phyloP scores from a whole-genome alignment of 768 basidiomycete genomes.

The Amanita subjunquillea region DNA sequence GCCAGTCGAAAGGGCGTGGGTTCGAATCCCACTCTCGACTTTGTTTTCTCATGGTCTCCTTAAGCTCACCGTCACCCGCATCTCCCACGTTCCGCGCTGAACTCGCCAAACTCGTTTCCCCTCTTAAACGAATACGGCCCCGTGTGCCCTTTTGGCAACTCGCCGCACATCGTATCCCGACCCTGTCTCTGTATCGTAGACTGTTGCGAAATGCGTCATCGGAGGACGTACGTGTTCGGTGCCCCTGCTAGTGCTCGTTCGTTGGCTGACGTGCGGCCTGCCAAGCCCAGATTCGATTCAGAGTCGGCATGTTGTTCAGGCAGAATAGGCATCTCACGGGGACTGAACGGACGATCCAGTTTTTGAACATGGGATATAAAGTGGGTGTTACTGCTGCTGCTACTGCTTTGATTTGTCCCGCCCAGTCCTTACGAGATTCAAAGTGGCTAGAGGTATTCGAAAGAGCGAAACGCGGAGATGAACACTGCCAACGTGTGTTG shows the following conservation, averaged over 20 bases:
- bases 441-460: conserved; percentile 56
- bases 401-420: no score
- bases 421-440: neutral
- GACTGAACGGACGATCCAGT: conserved; percentile 32
- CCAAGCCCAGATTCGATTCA: conserved; percentile 41
- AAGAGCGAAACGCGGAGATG: conserved; percentile 44
- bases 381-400: conserved; percentile 24
- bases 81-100: conserved; percentile 42
- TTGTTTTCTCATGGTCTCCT: neutral
- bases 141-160: conserved; percentile 60
- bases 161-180: conserved; percentile 65
- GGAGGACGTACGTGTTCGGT: conserved; percentile 34
- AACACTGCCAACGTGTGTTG: conserved; percentile 33
- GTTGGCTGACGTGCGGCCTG: neutral
- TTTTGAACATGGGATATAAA: conserved; percentile 45
- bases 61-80: conserved; percentile 8
- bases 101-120: conserved; percentile 41
- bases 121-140: conserved; percentile 49
- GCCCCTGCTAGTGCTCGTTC: neutral
- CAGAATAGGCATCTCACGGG: conserved; percentile 43
- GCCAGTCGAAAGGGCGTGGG: conserved; percentile 46
- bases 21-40: conserved; percentile 41
- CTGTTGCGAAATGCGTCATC: conserved; percentile 47
- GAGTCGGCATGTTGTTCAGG: conserved; percentile 45
- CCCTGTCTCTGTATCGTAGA: conserved; percentile 64